A percentile compares a stretch with the other conserved stretches of the same genome.
These are phyloP conservation scores for Penicillium turbatum DNA, from an alignment of 495 filamentous ascomycete species.

Conservation along the genomic window DNA sequence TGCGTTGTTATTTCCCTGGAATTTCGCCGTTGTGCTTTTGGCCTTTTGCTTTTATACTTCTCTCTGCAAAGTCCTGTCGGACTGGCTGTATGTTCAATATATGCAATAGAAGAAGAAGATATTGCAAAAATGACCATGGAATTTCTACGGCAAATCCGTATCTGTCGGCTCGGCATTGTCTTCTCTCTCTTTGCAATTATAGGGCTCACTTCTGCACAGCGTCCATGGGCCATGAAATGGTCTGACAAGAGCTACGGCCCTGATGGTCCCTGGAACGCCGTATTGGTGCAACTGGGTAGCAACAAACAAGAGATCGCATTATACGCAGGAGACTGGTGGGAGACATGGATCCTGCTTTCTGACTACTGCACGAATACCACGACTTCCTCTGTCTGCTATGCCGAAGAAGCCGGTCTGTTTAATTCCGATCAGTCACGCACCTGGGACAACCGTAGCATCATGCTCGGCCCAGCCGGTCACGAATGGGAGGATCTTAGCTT, in stretches of 20 bases:
- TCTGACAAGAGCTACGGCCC: slow-evolving; percentile 5
- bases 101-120: background rate
- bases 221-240: background rate
- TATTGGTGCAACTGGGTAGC: background rate
- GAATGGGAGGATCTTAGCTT: background rate
- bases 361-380: background rate
- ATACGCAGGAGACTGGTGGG: slow-evolving; percentile 8
- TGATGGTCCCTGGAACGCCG: slow-evolving; percentile 12
- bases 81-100: background rate
- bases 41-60: background rate
- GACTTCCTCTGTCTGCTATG: background rate
- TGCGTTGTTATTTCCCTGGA: background rate
- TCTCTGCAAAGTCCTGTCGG: background rate
- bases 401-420: slow-evolving; percentile 4
- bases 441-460: background rate
- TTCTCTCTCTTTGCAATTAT: background rate
- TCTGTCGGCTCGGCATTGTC: background rate
- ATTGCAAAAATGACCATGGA: background rate
- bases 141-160: background rate
- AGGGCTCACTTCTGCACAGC: background rate
- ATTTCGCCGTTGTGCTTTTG: background rate
- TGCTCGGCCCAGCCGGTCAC: background rate
- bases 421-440: background rate
- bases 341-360: slow-evolving; percentile 1
- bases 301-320: slow-evolving; percentile 1